A percentile compares a stretch with the other conserved stretches of the same genome.
Evolutionary conservation across 495 filamentous ascomycete genomes (phyloP).

Genomic region (Hypoxylon fragiforme): DNA sequence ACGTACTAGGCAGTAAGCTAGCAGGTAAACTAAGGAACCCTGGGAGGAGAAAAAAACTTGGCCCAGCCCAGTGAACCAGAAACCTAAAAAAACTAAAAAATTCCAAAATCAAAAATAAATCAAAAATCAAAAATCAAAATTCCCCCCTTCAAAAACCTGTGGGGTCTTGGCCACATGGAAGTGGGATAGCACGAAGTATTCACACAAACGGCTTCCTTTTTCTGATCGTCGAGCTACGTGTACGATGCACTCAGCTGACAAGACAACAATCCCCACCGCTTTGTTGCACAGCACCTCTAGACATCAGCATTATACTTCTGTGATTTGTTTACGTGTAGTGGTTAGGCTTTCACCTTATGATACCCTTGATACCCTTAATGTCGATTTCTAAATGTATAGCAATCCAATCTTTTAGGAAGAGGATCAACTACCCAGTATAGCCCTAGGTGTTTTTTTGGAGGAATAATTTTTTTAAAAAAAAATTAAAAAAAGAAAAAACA

Average conservation of each 20-base stretch:
- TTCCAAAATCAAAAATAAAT: too few relatives aligned
- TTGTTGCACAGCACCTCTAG: slow-evolving; percentile 20
- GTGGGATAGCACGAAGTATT: slow-evolving; percentile 18
- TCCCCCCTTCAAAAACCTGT: slow-evolving; percentile 19
- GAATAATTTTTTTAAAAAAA: too few relatives aligned
- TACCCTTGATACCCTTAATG: not conserved
- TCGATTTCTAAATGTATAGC: not conserved
- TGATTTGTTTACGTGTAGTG: not conserved
- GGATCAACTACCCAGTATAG: too few relatives aligned
- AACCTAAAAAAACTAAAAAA: too few relatives aligned
- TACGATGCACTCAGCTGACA: slow-evolving; percentile 34
- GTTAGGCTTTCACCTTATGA: slow-evolving; percentile 2
- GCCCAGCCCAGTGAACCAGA: slow-evolving; percentile 13
- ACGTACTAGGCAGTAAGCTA: slow-evolving; percentile 14
- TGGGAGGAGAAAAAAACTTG: slow-evolving; percentile 19
- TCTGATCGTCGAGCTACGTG: slow-evolving; percentile 34
- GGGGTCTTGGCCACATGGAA: slow-evolving; percentile 11
- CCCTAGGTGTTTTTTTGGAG: too few relatives aligned
- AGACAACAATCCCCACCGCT: slow-evolving; percentile 25
- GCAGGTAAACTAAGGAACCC: too few relatives aligned
- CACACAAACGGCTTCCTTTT: slow-evolving; percentile 21
- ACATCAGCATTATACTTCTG: slow-evolving; percentile 17
- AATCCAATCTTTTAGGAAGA: slow-evolving; percentile 6
- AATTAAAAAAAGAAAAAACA: too few relatives aligned
- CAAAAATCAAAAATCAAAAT: too few relatives aligned